Base-by-base conservation (phyloP, 345 rosid genomes). In the Pugionium dolabratum region DNA sequence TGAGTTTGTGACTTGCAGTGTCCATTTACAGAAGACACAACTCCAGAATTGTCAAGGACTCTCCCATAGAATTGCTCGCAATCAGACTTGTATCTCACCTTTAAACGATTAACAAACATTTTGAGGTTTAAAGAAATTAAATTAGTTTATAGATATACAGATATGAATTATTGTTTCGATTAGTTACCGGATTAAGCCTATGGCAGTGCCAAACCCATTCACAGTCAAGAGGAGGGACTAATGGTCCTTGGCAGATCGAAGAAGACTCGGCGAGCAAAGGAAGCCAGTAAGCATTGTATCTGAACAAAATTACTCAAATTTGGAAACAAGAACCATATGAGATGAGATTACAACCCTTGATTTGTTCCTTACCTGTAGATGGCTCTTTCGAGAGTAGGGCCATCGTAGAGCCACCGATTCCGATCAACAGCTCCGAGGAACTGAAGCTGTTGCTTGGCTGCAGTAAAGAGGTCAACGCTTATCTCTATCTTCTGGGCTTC, bases 171-270 rank as follows among this genome's bases (percentile, higher is more conserved):
- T 18, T 18, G 18, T 18, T 18, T 18, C 18, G 18, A 18, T 18
- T 18, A 18, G 18, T 18, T 25, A 94, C 99, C 44, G 99, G 99
- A 72, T 88, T 94, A 66, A 94, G 96, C 76, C 97, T 78, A 75
- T 94, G 99, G 74, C 97, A 94, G 53, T 91, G 99, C 99, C 99
- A 94, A 75, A 91, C 55, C 99, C 97, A 94, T 80, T 94, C 97
- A 80, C 97, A 88, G 55, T 94, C 99, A 42, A 94, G 83, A 59
- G 97, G 99, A 67, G 90, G 93, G 69, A 88, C 90, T 67, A 90
- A 76, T 39, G 86, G 84, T 72, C 86, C 83, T 57, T 87, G 85
- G 18, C 49, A 67, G 77, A 79, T 39, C 11, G 70, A 74, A 26
- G 84, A 75, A 28, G 76, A 42, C 53, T 80, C 86, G 0, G 96